These are phyloP conservation scores for Physaria fendleri DNA, from an alignment of 345 rosid genomes.

Conservation along the genomic window DNA sequence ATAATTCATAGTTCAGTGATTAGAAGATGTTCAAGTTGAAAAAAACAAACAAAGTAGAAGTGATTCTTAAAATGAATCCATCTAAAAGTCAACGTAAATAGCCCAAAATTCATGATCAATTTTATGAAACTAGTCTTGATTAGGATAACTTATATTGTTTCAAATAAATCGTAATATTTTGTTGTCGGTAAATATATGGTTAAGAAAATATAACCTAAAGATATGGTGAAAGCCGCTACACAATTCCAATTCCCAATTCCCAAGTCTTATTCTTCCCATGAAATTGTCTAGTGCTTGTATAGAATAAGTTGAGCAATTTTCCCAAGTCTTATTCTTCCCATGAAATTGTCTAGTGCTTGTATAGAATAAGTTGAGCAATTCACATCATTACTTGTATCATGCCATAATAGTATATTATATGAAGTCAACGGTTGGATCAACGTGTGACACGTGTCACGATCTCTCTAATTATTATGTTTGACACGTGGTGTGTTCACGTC, in stretches of 20 bases:
- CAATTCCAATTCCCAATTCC: slow-evolving; percentile 21
- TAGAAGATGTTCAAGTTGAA: not conserved
- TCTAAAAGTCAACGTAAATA: not conserved
- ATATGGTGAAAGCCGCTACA: slow-evolving; percentile 11
- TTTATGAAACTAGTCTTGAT: not conserved
- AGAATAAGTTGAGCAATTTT: slow-evolving; percentile 14
- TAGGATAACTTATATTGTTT: not conserved
- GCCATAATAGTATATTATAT: too few species aligned
- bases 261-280: slow-evolving; percentile 13
- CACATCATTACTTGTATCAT: slow-evolving; percentile 2
- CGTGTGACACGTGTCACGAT: too few species aligned
- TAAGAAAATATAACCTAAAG: slow-evolving; percentile 11
- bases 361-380: slow-evolving; percentile 5
- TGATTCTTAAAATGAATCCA: not conserved
- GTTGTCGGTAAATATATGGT: slow-evolving; percentile 14
- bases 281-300: slow-evolving; percentile 15
- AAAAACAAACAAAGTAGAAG: not conserved
- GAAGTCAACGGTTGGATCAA: too few species aligned
- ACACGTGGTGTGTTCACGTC: too few species aligned
- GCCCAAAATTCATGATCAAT: not conserved
- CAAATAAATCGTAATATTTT: not conserved
- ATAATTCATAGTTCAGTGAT: not conserved
- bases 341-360: slow-evolving; percentile 16
- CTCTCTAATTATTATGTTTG: too few species aligned
- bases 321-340: slow-evolving; percentile 15